These are phyloP conservation scores for Talaromyces verruculosus DNA, from an alignment of 2,329 filamentous ascomycete genomes.

Conservation along the genomic window DNA sequence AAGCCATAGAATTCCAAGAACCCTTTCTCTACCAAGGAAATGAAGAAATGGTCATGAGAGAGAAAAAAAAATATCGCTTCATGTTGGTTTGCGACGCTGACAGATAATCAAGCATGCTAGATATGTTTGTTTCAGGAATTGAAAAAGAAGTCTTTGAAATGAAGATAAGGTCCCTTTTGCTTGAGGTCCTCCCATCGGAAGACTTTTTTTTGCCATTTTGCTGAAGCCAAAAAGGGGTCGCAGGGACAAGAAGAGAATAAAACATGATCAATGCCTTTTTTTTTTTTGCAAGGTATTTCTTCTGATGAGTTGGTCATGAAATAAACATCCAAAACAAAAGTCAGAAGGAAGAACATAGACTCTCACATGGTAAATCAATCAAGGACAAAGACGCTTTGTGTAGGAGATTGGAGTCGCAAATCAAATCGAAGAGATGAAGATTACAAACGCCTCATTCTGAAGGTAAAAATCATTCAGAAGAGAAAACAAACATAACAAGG, in stretches of 20 bases:
- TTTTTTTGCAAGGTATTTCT: conserved; percentile 10
- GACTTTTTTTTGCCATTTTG: background rate
- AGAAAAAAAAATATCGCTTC: conserved; percentile 21
- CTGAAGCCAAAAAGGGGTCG: background rate
- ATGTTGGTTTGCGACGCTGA: conserved; percentile 3
- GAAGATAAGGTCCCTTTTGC: background rate
- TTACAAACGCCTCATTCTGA: conserved; percentile 23
- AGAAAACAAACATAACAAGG: conserved; percentile 29
- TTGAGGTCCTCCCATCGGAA: background rate
- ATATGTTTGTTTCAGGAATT: conserved; percentile 1
- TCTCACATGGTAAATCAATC: conserved; percentile 9
- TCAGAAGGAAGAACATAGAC: conserved; percentile 17
- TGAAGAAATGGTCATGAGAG: conserved; percentile 22
- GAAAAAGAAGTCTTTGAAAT: background rate
- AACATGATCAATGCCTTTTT: conserved; percentile 12
- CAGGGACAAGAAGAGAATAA: conserved; percentile 5
- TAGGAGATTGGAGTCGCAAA: conserved; percentile 4
- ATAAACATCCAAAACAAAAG: background rate
- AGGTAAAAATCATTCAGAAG: conserved; percentile 33
- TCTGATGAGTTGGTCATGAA: background rate
- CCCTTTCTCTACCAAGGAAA: background rate
- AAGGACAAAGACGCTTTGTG: conserved; percentile 1
- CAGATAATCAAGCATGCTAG: conserved; percentile 6
- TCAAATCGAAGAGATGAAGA: conserved; percentile 14
- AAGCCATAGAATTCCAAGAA: background rate